Conservation (phyloP, 257 asterid genomes). For the Agastache rugosa region DNA sequence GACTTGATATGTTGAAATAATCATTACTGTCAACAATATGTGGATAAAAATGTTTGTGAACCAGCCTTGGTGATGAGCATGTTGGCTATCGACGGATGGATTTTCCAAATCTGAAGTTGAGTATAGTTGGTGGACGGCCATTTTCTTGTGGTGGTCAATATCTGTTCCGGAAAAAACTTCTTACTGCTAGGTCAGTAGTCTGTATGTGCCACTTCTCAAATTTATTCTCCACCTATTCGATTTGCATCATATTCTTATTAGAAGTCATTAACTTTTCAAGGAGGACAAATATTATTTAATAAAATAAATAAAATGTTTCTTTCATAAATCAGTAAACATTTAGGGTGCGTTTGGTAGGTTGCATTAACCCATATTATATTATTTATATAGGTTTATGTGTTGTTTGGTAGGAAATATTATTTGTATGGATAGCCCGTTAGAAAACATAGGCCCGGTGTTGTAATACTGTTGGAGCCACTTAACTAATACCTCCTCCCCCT, state of each 20-base stretch:
- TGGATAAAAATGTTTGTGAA: conserved; percentile 36
- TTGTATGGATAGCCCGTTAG: no score
- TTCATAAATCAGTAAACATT: neutral
- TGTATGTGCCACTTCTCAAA: conserved; percentile 1
- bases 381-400: no score
- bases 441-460: no score
- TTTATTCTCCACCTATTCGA: neutral
- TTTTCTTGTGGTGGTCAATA: conserved; percentile 85
- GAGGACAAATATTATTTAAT: neutral
- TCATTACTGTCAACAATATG: conserved; percentile 19
- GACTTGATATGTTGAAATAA: conserved; percentile 17
- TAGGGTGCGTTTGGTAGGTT: no score
- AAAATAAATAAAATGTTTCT: neutral
- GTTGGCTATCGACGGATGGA: conserved; percentile 80
- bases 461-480: no score
- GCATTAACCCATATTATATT: no score
- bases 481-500: no score
- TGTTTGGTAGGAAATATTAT: no score
- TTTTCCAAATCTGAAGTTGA: conserved; percentile 66
- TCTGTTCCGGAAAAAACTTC: conserved; percentile 66
- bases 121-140: conserved; percentile 95
- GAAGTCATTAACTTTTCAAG: conserved; percentile 27
- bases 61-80: conserved; percentile 91
- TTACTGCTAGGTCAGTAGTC: conserved; percentile 65
- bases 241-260: conserved; percentile 11